Base-by-base conservation (phyloP, 495 filamentous ascomycete genomes). In the Podospora pseudocomata region DNA sequence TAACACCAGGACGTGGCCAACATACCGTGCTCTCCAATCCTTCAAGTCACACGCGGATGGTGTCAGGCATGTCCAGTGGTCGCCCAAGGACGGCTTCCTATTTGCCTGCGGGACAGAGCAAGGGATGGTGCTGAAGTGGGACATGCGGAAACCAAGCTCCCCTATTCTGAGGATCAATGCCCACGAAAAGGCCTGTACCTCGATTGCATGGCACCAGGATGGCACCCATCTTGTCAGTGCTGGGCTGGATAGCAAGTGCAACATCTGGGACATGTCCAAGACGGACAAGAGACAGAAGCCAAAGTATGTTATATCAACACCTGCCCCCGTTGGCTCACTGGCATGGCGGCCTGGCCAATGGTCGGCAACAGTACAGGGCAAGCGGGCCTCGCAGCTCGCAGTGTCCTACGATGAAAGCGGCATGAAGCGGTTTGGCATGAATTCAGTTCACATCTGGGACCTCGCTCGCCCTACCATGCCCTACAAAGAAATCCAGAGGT, bases 131-230 rank as follows among this genome's bases (percentile, higher is more conserved):
- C 72, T 83, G 65, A 85, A 86, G 71, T 87, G 84, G 84, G 84
- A 87, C 71, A 80, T 83, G 20, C 78, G 83, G 7, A 85, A 82
- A 69, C 53, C 75, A 18, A 72, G 61, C 23, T 77, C 76, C 5
- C 84, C 84, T 15, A 66, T 85, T 20, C 68, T 96, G 64, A 90
- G 90, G 72, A 91, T 97, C 69, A 89, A 90, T 59, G 96, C 93
- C 32, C 95, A 99, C 76, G 80, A 82, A 63, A 90, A 88, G 56
- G 85, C 89, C 0, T 96, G 91, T 73, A 89, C 87, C 66, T 84
- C 92, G 4, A 88, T 99, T 60, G 92, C 96, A 71, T 99, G 96
- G 95, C 95, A 99, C 75, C 93, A 92, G 1, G 94, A 97, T 77
- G 95, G 95, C 32, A 91, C 91, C 67, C 91, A 98, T 76, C 82